Conservation (phyloP, 257 asterid genomes). For the Solanum pimpinellifolium region DNA sequence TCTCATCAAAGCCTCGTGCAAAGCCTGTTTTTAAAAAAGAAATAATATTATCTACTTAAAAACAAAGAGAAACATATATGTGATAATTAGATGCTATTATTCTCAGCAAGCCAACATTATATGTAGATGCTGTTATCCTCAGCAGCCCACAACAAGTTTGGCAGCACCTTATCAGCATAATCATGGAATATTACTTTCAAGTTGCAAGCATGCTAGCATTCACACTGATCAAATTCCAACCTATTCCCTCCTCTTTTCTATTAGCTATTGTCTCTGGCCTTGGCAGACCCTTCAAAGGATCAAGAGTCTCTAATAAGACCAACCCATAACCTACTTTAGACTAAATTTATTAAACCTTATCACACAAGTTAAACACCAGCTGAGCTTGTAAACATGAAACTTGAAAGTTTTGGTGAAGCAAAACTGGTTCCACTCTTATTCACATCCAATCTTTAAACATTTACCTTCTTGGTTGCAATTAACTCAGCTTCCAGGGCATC, state of each 20-base stretch:
- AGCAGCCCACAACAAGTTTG: not conserved
- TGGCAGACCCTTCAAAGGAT: not conserved
- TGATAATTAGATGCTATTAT: not conserved
- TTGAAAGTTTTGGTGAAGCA: not conserved
- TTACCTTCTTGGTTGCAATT: slow-evolving; percentile 76
- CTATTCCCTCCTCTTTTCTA: not conserved
- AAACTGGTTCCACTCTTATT: not conserved
- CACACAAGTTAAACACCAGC: not conserved
- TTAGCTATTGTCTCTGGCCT: not conserved
- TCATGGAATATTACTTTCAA: not conserved
- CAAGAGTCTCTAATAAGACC: not conserved
- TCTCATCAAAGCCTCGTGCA: slow-evolving; percentile 62
- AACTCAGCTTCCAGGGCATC: slow-evolving; percentile 82
- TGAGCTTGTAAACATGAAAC: not conserved
- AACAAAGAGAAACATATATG: not conserved
- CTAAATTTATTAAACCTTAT: not conserved
- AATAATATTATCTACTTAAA: not conserved
- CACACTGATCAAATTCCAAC: not conserved
- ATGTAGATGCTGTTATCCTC: not conserved
- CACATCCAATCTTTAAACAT: not conserved
- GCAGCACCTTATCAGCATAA: not conserved
- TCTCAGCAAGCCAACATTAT: not conserved
- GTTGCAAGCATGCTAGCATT: not conserved
- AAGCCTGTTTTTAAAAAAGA: slow-evolving; percentile 32
- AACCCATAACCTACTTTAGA: not conserved